Conservation (phyloP, 345 rosid genomes). For the Schrenkiella parvula region DNA sequence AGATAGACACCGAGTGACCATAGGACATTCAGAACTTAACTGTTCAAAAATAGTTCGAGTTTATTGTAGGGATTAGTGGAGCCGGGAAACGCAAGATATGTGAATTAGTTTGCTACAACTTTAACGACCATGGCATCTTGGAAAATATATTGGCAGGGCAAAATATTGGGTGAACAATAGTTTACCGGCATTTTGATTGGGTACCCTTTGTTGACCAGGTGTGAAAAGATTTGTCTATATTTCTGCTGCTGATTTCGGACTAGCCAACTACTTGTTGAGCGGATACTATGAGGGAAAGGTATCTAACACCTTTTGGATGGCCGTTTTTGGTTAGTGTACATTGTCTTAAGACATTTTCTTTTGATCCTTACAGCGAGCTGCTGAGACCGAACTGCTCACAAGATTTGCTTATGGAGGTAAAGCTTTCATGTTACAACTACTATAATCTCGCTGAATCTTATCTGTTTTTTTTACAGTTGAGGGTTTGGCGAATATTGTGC, state of each 20-base stretch:
- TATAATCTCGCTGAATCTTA: background rate
- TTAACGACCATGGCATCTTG: background rate
- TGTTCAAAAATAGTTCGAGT: background rate
- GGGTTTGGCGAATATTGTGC: slow-evolving; percentile 20
- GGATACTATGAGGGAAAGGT: slow-evolving; percentile 98
- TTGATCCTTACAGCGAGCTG: slow-evolving; percentile 66
- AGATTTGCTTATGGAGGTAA: slow-evolving; percentile 92
- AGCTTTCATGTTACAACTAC: background rate
- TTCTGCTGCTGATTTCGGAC: slow-evolving; percentile 91
- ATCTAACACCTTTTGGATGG: background rate
- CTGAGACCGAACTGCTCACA: slow-evolving; percentile 86
- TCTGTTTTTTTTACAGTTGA: background rate
- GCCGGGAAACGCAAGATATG: background rate
- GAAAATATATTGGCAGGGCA: background rate
- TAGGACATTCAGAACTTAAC: background rate
- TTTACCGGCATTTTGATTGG: background rate
- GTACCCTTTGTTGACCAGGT: slow-evolving; percentile 40
- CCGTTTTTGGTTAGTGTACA: background rate
- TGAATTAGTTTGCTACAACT: background rate
- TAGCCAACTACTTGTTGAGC: slow-evolving; percentile 64
- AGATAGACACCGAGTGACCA: background rate
- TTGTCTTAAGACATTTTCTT: background rate
- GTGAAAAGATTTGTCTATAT: slow-evolving; percentile 84
- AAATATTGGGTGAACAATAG: background rate
- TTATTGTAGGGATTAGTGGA: background rate